Evolutionary conservation across 1,284 basidiomycete genomes (phyloP), one percentile per base, ranked within the genome.

Genomic region (Ustilago cynodontis): DNA sequence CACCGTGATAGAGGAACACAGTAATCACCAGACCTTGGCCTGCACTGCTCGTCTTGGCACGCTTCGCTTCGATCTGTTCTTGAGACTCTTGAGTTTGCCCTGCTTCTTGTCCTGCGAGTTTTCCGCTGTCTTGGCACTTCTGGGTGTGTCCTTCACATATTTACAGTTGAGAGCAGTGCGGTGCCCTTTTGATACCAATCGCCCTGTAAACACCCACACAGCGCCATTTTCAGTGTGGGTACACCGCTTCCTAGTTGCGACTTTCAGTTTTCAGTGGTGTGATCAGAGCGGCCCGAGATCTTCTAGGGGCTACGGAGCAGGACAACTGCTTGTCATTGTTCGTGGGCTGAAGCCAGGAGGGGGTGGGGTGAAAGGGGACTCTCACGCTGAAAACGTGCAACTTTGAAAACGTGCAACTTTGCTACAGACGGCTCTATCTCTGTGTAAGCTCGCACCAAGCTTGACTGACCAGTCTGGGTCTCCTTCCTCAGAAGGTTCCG

Each of bases 1-100:
- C 20, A 4, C 41, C 11, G n/a, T 37, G 3, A 8, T 16, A 37
- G 14, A 37, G 35, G 18, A 43, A 43, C 20, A 20, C 7, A 43
- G 11, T 43, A 43, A 43, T 22, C 50, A 3, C 29, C 35, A 49
- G 58, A 49, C 58, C 58, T 16, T 37, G 3, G 8, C 3, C 9
- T 26, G 51, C 51, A 61, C 35, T 26, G 26, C 50, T 31, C 14
- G 37, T 11, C 59, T 61, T 52, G 59, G 59, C 59, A 61, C 29
- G 37, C 24, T 41, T 37, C 58, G 31, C 35, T 59, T 59, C 49
- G 35, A 31, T 11, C 7, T 37, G 8, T 37, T 37, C n/a, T n/a
- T n/a, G n/a, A n/a, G 35, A 13, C 16, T 39, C 33, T 39, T 29
- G 7, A 13, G 24, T 49, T 28, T 37, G 35, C 24, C 26, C 26